These are phyloP conservation scores for Cadophora malorum DNA, from an alignment of 2,329 filamentous ascomycete species.

Conservation along the genomic window DNA sequence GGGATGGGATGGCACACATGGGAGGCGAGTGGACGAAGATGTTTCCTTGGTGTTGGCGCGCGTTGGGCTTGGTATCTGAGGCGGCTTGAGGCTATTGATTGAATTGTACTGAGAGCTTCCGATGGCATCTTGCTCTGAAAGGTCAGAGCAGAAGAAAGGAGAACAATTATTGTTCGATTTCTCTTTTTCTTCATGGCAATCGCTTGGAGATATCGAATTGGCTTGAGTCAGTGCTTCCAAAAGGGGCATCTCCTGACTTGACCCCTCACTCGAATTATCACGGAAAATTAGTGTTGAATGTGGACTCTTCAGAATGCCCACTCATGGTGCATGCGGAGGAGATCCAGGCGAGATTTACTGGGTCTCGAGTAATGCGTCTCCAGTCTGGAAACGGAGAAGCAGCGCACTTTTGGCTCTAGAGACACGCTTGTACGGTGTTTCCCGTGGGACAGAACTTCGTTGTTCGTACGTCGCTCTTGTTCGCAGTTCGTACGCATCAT, in stretches of 20 bases:
- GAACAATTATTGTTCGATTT: too few species aligned
- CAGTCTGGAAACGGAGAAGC: background rate
- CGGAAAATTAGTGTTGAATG: constrained; percentile 7
- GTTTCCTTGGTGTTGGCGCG: background rate
- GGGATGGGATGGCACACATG: background rate
- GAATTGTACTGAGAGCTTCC: background rate
- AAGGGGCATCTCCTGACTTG: constrained; percentile 16
- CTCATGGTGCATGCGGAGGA: constrained; percentile 13
- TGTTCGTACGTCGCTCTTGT: background rate
- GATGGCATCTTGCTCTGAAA: background rate
- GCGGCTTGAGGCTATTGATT: constrained; percentile 8
- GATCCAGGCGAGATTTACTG: constrained; percentile 18
- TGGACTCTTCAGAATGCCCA: background rate
- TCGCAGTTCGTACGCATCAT: background rate
- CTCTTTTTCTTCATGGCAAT: background rate
- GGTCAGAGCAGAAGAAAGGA: too few species aligned
- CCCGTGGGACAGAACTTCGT: background rate
- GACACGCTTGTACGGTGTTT: constrained; percentile 14
- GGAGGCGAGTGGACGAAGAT: background rate
- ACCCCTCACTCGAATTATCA: constrained; percentile 1
- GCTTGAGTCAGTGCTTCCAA: constrained; percentile 4
- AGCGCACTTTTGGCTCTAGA: background rate
- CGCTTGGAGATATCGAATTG: background rate
- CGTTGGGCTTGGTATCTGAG: background rate
- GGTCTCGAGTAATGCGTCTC: constrained; percentile 17